Evolutionary conservation across 1,284 basidiomycete genomes (phyloP), one percentile per base, ranked within the genome.

Genomic region (Mixia osmundae): DNA sequence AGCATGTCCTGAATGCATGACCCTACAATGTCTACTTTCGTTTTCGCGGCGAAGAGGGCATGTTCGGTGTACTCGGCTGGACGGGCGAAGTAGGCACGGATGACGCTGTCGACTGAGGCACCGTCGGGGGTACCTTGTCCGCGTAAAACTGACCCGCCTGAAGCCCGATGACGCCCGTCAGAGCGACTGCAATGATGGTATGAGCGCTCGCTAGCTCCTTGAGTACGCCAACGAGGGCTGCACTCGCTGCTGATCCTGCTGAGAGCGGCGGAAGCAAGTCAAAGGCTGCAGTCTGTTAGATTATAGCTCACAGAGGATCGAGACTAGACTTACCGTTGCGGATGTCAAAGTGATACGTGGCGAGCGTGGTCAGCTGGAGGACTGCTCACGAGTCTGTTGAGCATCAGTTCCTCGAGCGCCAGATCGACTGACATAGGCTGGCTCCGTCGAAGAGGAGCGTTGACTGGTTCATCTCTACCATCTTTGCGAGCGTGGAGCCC

Each of bases 141-240:
- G n/a, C n/a, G 30, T 40, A 40, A 10, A 22, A 30, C 30, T 40
- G 39, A 11, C 34, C 39, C 7, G 34, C 39, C 27, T 40, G 39
- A 5, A 40, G 30, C 20, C 30, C 34, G 4, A 40, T 35, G 5
- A 40, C 39, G 15, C 39, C 39, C 5, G 39, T 40, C 18, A 40
- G 20, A 18, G 33, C 32, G n/a, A 35, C 35, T 25, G 39, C 39
- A 11, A 40, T 40, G 35, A 40, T 35, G 12, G 39, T 35, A 14
- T 40, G 39, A 5, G 34, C 39, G 4, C 34, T 36, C 7, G 39
- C 39, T n/a, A 40, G 34, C 30, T 40, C 34, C 10, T 20, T 36
- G 22, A 40, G 36, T 15, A 23, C 35, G 25, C 39, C 39, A 18
- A 40, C 31, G 7, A 35, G 34, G n/a, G 28, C 22, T 33, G 35